These are phyloP conservation scores for Pholiota adiposa DNA, from an alignment of 1,284 basidiomycete genomes.

Conservation along the genomic window DNA sequence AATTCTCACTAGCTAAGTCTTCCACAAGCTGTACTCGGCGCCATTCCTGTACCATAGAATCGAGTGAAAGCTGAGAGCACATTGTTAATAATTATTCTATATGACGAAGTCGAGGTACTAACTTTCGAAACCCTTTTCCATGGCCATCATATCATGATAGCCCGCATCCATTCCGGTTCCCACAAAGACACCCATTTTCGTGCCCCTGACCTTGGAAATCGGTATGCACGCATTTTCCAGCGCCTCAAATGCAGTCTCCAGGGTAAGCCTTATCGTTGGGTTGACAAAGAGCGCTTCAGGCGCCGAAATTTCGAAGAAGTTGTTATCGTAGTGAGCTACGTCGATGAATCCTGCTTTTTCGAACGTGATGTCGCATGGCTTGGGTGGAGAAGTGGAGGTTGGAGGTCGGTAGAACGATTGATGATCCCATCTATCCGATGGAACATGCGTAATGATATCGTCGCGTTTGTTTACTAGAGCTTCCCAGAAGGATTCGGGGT, in stretches of 20 bases:
- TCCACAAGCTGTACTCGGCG: constrained; percentile 31
- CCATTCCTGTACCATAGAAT: constrained; percentile 34
- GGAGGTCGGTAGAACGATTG: constrained; percentile 28
- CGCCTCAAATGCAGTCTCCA: constrained; percentile 36
- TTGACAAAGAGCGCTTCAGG: constrained; percentile 32
- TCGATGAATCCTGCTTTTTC: constrained; percentile 34
- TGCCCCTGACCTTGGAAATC: constrained; percentile 30
- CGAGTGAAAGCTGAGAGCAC: constrained; percentile 29
- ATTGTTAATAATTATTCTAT: not conserved
- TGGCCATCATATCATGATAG: constrained; percentile 28
- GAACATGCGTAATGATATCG: constrained; percentile 29
- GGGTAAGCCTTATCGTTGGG: constrained; percentile 28
- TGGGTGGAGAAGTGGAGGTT: constrained; percentile 1
- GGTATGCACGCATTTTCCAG: constrained; percentile 39
- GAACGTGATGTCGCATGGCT: constrained; percentile 29
- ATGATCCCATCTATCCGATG: constrained; percentile 36
- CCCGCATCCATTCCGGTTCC: constrained; percentile 31
- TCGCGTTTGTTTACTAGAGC: constrained; percentile 29
- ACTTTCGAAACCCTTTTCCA: constrained; percentile 31
- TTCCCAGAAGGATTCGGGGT: constrained; percentile 32
- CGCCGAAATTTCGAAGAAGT: constrained; percentile 35
- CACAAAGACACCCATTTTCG: constrained; percentile 34
- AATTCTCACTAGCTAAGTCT: constrained; percentile 35
- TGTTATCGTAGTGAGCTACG: constrained; percentile 31
- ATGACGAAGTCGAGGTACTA: constrained; percentile 1